These are phyloP conservation scores for Sequoia sempervirens DNA, from an alignment of 75 land plant species.

Conservation along the genomic window DNA sequence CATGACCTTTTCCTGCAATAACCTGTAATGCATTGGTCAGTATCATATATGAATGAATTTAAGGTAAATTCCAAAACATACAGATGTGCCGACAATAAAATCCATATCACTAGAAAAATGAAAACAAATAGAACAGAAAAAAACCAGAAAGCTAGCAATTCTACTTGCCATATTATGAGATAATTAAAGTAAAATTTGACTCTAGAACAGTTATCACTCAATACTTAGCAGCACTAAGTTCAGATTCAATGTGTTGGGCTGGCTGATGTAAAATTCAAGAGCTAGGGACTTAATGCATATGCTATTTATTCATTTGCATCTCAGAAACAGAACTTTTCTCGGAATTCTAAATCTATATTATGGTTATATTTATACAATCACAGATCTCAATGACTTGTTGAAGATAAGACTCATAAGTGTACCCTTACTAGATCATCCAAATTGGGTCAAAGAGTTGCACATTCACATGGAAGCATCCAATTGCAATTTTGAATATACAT, in stretches of 20 bases:
- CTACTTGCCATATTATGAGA: neutral
- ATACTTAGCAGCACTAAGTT: neutral
- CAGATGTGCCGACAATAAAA: neutral
- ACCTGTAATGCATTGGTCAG: conserved; percentile 42
- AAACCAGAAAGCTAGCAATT: neutral
- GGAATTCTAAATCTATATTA: neutral
- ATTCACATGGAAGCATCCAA: neutral
- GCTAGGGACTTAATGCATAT: neutral
- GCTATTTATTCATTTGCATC: neutral
- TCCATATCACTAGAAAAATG: neutral
- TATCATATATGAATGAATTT: neutral
- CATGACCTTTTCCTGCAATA: conserved; percentile 95
- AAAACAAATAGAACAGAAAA: neutral
- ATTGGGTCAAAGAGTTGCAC: neutral
- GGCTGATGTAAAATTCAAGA: neutral
- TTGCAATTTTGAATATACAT: neutral
- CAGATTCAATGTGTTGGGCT: neutral
- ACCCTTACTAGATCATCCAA: neutral
- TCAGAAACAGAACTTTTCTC: neutral
- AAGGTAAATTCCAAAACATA: neutral
- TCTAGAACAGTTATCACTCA: neutral
- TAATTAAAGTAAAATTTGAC: neutral
- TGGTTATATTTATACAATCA: neutral
- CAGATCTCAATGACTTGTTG: neutral
- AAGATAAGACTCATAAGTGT: neutral